These are phyloP conservation scores for Amaranthus hypochondriacus DNA, from an alignment of 148 eudicot genomes.

Conservation along the genomic window DNA sequence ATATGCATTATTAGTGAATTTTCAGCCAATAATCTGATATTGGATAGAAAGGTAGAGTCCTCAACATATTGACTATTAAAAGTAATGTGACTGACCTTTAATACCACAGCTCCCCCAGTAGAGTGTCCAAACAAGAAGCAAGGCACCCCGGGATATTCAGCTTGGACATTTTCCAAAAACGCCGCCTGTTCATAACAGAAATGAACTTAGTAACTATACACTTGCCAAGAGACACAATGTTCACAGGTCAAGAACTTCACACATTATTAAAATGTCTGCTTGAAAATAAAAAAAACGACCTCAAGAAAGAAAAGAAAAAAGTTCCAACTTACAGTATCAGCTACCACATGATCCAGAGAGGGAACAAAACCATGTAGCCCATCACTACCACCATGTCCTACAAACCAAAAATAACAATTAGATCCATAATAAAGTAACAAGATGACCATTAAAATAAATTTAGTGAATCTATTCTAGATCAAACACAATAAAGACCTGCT, in stretches of 20 bases:
- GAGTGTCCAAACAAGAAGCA: slow-evolving; percentile 95
- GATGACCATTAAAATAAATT: background rate
- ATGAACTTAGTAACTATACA: slow-evolving; percentile 10
- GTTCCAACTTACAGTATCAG: slow-evolving; percentile 64
- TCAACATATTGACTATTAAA: background rate
- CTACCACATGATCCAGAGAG: slow-evolving; percentile 86
- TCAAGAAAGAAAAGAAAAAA: slow-evolving; percentile 2
- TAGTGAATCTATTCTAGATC: background rate
- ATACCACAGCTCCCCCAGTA: slow-evolving; percentile 85
- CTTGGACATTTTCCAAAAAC: slow-evolving; percentile 60
- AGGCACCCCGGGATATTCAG: slow-evolving; percentile 69
- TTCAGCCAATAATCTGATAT: background rate
- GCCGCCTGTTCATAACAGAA: slow-evolving; percentile 42
- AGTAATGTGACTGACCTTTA: slow-evolving; percentile 45
- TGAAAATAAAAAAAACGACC: background rate
- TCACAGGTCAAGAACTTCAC: background rate
- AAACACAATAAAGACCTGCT: background rate
- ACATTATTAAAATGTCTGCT: background rate
- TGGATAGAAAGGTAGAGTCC: too few species aligned
- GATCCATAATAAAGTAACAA: background rate
- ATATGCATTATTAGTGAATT: background rate
- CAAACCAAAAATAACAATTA: background rate
- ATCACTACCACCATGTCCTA: slow-evolving; percentile 98
- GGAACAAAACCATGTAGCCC: slow-evolving; percentile 95
- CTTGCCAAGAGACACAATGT: background rate